phyloP scores from a whole-genome alignment of 345 rosid species.

The Eucalyptus sp. region DNA sequence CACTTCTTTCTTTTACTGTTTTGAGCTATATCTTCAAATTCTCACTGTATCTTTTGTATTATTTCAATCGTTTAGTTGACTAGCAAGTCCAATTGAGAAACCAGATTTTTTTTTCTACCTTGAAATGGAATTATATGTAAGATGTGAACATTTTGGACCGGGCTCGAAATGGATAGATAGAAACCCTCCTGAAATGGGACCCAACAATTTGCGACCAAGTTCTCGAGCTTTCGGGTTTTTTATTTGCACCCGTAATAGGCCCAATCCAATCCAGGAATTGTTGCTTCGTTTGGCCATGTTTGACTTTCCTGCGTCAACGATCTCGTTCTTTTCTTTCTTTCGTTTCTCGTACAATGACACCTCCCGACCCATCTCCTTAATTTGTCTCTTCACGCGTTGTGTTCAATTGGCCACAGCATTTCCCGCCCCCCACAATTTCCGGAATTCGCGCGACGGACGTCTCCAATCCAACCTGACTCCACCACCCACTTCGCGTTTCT shows the following conservation, averaged over 20 bases:
- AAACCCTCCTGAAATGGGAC: neutral
- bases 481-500: neutral
- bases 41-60: neutral
- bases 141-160: neutral
- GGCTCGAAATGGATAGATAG: neutral
- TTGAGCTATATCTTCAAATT: neutral
- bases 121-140: neutral
- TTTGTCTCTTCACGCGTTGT: neutral
- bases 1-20: neutral
- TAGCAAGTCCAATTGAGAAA: neutral
- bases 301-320: neutral
- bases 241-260: neutral
- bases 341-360: neutral
- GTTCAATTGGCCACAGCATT: neutral
- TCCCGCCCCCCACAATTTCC: no score
- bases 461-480: neutral
- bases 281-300: neutral
- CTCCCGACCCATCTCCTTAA: neutral
- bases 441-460: neutral
- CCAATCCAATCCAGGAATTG: neutral
- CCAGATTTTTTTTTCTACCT: neutral
- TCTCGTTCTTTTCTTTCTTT: neutral
- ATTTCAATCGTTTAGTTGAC: neutral
- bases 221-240: neutral
- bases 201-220: neutral